Percentiles rank a stretch among this genome's conserved stretches.
phyloP scores from a whole-genome alignment of 345 rosid genomes.

The Turnera subulata region DNA sequence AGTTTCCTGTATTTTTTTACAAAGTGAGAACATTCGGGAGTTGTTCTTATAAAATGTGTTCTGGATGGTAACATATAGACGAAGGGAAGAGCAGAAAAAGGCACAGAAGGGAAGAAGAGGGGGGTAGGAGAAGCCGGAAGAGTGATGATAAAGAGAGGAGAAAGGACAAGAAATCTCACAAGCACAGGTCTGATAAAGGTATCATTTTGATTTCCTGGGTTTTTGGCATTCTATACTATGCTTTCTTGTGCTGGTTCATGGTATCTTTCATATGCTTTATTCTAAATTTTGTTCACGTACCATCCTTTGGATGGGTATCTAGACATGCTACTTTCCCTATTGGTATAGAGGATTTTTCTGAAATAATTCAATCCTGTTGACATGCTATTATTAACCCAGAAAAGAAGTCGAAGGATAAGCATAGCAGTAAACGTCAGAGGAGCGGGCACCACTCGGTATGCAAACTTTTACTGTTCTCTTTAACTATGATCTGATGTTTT shows the following conservation, averaged over 20 bases:
- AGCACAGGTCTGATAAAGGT: slow-evolving; percentile 57
- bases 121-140: slow-evolving; percentile 36
- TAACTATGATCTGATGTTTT: slow-evolving; percentile 5
- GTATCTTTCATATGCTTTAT: background rate
- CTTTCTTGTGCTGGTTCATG: background rate
- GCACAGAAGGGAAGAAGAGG: slow-evolving; percentile 42
- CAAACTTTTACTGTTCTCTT: slow-evolving; percentile 14
- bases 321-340: background rate
- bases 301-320: background rate
- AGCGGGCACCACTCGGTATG: slow-evolving; percentile 43
- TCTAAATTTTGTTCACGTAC: background rate
- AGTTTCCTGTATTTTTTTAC: background rate
- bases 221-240: background rate
- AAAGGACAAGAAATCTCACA: slow-evolving; percentile 54
- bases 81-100: slow-evolving; percentile 51
- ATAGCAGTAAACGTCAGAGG: slow-evolving; percentile 43
- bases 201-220: background rate
- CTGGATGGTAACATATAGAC: slow-evolving; percentile 23
- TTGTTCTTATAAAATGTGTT: background rate
- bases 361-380: slow-evolving; percentile 20
- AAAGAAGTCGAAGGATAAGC: slow-evolving; percentile 71
- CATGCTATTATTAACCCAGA: slow-evolving; percentile 43
- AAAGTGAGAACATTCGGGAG: background rate
- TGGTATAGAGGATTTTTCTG: background rate
- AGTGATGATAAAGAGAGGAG: slow-evolving; percentile 41